A percentile compares a stretch with the other conserved stretches of the same genome.
Evolutionary conservation across 805 yeast genomes (phyloP).

Genomic region (Candida morakotiae): DNA sequence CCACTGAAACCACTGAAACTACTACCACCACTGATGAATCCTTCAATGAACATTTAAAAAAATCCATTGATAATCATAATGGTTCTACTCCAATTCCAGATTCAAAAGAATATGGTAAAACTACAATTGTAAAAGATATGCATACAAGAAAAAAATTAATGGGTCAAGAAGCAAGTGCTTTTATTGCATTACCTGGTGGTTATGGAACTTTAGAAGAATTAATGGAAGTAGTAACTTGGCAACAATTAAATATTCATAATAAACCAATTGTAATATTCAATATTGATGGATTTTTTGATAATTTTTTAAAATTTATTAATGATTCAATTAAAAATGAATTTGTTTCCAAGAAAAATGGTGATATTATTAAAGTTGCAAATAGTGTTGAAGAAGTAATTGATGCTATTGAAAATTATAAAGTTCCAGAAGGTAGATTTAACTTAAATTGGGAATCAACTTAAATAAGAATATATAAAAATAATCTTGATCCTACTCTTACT

Average conservation of each 20-base stretch:
- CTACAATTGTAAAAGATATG: slow-evolving; percentile 83
- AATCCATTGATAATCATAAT: slow-evolving; percentile 56
- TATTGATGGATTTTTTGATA: slow-evolving; percentile 76
- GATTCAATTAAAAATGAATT: slow-evolving; percentile 63
- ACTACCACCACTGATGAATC: slow-evolving; percentile 22
- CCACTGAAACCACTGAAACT: slow-evolving; percentile 15
- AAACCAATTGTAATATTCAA: slow-evolving; percentile 79
- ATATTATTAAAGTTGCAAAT: slow-evolving; percentile 64
- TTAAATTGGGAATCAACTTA: slow-evolving; percentile 54
- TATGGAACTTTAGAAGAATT: slow-evolving; percentile 87
- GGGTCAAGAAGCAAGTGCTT: slow-evolving; percentile 85
- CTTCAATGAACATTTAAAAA: slow-evolving; percentile 46
- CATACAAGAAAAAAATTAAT: slow-evolving; percentile 82
- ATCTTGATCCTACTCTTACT: neutral
- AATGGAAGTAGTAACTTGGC: slow-evolving; percentile 89
- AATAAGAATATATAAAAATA: neutral
- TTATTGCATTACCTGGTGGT: slow-evolving; percentile 89
- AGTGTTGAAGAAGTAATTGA: slow-evolving; percentile 66
- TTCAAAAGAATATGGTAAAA: slow-evolving; percentile 60
- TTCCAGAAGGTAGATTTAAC: slow-evolving; percentile 71
- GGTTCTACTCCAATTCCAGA: slow-evolving; percentile 66
- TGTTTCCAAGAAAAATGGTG: slow-evolving; percentile 61
- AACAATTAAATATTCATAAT: slow-evolving; percentile 79
- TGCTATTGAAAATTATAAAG: slow-evolving; percentile 54
- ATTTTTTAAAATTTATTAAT: slow-evolving; percentile 56